Percentiles rank a stretch among this genome's conserved stretches.
phyloP scores from a whole-genome alignment of 352 stramenopile genomes.

The Phytopythium oedochilum region DNA sequence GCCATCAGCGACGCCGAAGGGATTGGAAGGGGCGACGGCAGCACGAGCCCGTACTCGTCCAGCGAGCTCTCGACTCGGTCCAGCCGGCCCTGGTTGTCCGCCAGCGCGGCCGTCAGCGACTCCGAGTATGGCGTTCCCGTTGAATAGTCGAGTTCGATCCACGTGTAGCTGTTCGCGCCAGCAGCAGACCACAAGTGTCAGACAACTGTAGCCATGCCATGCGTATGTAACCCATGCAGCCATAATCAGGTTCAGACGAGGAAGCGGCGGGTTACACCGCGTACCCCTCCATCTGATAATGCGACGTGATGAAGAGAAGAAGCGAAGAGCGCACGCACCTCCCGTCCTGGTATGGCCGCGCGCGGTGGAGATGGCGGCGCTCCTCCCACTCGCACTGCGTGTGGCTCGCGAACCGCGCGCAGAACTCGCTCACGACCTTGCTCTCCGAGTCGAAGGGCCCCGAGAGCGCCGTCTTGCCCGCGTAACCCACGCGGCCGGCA shows the following conservation, averaged over 20 bases:
- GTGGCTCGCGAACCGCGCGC: constrained; percentile 36
- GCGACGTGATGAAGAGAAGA: background rate
- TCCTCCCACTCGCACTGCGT: constrained; percentile 55
- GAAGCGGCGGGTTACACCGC: background rate
- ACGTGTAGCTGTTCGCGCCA: constrained; percentile 41
- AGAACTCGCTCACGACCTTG: constrained; percentile 46
- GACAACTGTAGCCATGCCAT: background rate
- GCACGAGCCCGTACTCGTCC: constrained; percentile 25
- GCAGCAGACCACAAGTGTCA: background rate
- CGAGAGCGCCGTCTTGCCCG: constrained; percentile 36
- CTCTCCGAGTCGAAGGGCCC: constrained; percentile 29
- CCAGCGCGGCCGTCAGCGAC: constrained; percentile 26
- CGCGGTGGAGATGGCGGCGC: constrained; percentile 25
- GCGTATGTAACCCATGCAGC: background rate
- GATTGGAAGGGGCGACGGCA: constrained; percentile 14
- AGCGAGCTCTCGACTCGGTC: constrained; percentile 22
- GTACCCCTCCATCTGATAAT: background rate
- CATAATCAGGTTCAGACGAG: background rate
- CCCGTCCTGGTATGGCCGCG: constrained; percentile 43
- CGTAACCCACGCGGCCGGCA: constrained; percentile 34
- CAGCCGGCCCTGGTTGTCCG: constrained; percentile 24
- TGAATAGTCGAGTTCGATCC: constrained; percentile 62
- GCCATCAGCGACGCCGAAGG: constrained; percentile 9
- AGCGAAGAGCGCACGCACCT: constrained; percentile 11
- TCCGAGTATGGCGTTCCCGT: constrained; percentile 38